phyloP scores from a whole-genome alignment of 2,329 filamentous ascomycete species.

The Epichloe sibirici region DNA sequence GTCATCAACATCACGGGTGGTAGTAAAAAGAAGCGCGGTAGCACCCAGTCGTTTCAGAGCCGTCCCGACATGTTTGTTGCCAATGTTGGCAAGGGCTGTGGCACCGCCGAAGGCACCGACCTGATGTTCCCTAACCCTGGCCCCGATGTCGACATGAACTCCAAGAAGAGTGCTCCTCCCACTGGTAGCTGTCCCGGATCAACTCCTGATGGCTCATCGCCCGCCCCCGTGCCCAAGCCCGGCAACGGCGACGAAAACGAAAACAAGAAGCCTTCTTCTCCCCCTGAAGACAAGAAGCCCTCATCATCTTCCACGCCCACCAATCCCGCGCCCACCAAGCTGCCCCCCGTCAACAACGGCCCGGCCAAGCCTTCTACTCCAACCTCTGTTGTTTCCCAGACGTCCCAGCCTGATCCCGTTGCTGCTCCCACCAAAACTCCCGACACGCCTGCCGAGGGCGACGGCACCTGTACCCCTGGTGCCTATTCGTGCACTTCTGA shows the following conservation, averaged over 20 bases:
- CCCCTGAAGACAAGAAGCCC: background rate
- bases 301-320: background rate
- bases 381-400: background rate
- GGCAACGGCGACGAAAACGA: background rate
- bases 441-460: background rate
- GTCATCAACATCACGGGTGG: slow-evolving; percentile 46
- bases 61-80: slow-evolving; percentile 61
- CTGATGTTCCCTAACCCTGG: slow-evolving; percentile 57
- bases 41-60: slow-evolving; percentile 32
- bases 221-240: background rate
- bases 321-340: background rate
- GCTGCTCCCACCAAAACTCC: background rate
- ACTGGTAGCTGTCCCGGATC: slow-evolving; percentile 18
- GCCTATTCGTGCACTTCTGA: slow-evolving; percentile 1
- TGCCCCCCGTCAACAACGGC: background rate
- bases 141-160: slow-evolving; percentile 32
- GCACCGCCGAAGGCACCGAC: slow-evolving; percentile 43
- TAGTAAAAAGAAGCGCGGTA: slow-evolving; percentile 11
- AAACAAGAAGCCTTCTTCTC: background rate
- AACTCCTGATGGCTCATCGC: background rate
- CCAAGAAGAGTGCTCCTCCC: slow-evolving; percentile 24
- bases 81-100: slow-evolving; percentile 51
- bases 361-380: background rate
- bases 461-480: slow-evolving; percentile 1
- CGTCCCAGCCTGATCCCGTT: background rate